Percentiles rank a stretch among this genome's conserved stretches.
phyloP scores from a whole-genome alignment of 2,329 filamentous ascomycete species.

The Calonectria pseudoreteaudii region DNA sequence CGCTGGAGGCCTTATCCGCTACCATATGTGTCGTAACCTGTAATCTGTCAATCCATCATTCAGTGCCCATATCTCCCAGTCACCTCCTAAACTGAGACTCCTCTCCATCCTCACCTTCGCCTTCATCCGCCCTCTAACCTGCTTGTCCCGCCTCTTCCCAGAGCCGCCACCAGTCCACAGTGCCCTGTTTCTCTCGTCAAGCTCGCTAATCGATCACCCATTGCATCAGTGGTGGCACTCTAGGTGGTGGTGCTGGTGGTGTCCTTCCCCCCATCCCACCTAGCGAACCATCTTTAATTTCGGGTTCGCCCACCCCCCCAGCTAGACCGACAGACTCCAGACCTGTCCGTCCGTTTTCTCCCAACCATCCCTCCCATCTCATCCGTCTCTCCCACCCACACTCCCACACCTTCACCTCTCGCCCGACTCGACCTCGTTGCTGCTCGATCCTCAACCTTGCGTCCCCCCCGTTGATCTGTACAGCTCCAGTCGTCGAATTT shows the following conservation, averaged over 20 bases:
- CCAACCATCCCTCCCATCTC: slow-evolving; percentile 39
- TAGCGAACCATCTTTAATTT: slow-evolving; percentile 42
- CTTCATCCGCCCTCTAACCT: not conserved
- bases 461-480: slow-evolving; percentile 23
- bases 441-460: slow-evolving; percentile 22
- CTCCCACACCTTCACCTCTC: slow-evolving; percentile 32
- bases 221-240: slow-evolving; percentile 24
- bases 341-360: slow-evolving; percentile 40
- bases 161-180: not conserved
- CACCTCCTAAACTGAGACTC: not conserved
- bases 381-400: slow-evolving; percentile 33
- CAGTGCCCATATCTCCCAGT: not conserved
- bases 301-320: slow-evolving; percentile 35
- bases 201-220: slow-evolving; percentile 5
- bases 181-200: not conserved
- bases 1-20: slow-evolving; percentile 1
- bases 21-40: not conserved
- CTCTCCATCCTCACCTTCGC: not conserved
- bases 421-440: slow-evolving; percentile 11
- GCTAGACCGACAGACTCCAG: slow-evolving; percentile 41
- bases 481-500: slow-evolving; percentile 28
- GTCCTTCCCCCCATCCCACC: slow-evolving; percentile 35
- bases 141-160: not conserved
- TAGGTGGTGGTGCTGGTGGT: slow-evolving; percentile 23
- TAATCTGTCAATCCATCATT: slow-evolving; percentile 1